These are phyloP conservation scores for Spatholobus suberectus DNA, from an alignment of 306 rosid species.

Conservation along the genomic window DNA sequence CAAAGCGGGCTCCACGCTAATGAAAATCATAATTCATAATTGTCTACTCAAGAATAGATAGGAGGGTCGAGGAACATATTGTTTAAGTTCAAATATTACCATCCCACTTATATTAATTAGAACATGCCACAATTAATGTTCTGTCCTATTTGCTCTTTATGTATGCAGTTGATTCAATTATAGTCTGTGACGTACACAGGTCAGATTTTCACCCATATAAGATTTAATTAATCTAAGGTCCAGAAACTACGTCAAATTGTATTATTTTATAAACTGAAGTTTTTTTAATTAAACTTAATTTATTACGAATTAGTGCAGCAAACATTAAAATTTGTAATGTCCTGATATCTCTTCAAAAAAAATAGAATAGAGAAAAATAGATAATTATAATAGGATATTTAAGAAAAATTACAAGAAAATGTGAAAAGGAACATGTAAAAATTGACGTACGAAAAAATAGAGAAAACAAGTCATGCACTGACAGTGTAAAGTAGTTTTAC, in stretches of 20 bases:
- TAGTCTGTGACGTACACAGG: not conserved
- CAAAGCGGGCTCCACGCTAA: conserved; percentile 43
- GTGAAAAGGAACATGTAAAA: no score
- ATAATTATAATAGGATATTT: no score
- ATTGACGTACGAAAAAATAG: no score
- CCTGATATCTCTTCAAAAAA: no score
- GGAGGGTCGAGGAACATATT: conserved; percentile 24
- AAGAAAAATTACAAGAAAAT: no score
- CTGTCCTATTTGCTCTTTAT: not conserved
- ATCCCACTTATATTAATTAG: not conserved
- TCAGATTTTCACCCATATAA: not conserved
- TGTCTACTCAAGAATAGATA: conserved; percentile 34
- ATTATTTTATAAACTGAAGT: not conserved
- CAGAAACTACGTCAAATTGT: not conserved
- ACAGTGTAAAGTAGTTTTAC: no score
- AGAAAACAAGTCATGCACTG: no score
- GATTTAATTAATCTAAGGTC: not conserved
- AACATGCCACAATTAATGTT: not conserved
- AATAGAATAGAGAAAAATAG: no score
- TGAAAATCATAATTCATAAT: conserved; percentile 31
- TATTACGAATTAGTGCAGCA: no score
- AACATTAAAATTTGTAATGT: no score
- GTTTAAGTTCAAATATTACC: conserved; percentile 13
- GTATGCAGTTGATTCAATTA: not conserved
- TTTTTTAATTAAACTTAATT: no score